Percentiles rank a stretch among this genome's conserved stretches.
These are phyloP conservation scores for Clathrus columnatus DNA, from an alignment of 768 basidiomycete species.

Conservation along the genomic window DNA sequence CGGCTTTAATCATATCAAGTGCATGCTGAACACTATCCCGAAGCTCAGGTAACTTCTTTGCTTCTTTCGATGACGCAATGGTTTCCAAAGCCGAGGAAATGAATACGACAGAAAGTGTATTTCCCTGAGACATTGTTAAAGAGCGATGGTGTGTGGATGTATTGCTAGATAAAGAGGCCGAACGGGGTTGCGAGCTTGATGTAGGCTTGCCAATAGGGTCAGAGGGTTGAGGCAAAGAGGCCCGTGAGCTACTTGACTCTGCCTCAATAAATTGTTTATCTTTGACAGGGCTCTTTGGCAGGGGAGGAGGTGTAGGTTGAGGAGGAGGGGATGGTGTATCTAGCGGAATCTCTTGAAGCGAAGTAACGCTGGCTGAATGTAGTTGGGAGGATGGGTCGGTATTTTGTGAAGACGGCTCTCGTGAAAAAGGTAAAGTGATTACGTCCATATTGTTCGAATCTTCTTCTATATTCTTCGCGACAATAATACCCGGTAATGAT, in stretches of 20 bases:
- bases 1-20: conserved; percentile 69
- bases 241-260: neutral
- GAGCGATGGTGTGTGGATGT: conserved; percentile 25
- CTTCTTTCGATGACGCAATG: conserved; percentile 82
- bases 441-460: neutral
- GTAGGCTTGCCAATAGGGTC: conserved; percentile 1
- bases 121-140: conserved; percentile 41
- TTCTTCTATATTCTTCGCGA: too few species aligned
- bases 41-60: conserved; percentile 71
- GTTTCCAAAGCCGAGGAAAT: conserved; percentile 80
- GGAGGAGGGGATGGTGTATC: neutral
- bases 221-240: neutral
- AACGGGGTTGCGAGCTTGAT: conserved; percentile 2
- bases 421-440: neutral
- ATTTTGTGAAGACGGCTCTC: neutral
- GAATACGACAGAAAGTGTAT: conserved; percentile 69
- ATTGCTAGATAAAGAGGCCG: conserved; percentile 4
- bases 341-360: conserved; percentile 8
- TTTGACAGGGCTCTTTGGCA: conserved; percentile 6
- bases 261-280: neutral
- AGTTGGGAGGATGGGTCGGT: neutral
- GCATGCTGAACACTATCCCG: conserved; percentile 78
- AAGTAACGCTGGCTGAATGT: neutral
- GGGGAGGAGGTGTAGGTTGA: conserved; percentile 3
- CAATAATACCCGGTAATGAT: too few species aligned